Conservation (phyloP, 1,284 basidiomycete species). For the Marasmius tenuissimus region DNA sequence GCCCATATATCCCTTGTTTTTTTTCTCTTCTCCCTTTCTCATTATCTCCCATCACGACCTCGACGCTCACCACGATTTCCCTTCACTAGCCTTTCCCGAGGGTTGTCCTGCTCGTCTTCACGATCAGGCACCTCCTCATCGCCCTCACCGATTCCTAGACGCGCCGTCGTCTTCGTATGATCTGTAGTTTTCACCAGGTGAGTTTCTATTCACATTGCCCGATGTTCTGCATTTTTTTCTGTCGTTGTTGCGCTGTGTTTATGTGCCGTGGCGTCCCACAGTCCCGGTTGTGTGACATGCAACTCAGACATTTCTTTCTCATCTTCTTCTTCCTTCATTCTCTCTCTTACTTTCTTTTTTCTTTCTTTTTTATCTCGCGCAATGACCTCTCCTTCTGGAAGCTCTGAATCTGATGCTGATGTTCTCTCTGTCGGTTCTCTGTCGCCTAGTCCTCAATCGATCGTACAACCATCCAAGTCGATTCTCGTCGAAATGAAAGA, state of each 20-base stretch:
- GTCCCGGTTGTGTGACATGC: not conserved
- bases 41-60: constrained; percentile 17
- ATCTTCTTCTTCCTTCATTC: not conserved
- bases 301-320: not conserved
- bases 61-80: constrained; percentile 45
- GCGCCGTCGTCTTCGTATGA: constrained; percentile 33
- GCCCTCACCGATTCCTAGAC: constrained; percentile 27
- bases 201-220: constrained; percentile 24
- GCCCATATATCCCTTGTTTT: constrained; percentile 32
- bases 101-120: not conserved
- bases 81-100: not conserved
- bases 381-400: constrained; percentile 11
- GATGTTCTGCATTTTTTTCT: constrained; percentile 11
- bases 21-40: constrained; percentile 30
- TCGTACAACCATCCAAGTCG: constrained; percentile 39
- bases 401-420: constrained; percentile 7
- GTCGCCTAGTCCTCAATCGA: constrained; percentile 43
- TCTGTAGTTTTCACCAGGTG: constrained; percentile 33
- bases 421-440: constrained; percentile 1
- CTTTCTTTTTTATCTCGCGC: constrained; percentile 11
- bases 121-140: constrained; percentile 19
- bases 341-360: constrained; percentile 11
- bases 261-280: constrained; percentile 2
- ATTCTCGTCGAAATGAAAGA: constrained; percentile 70
- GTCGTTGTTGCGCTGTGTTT: constrained; percentile 15